Evolutionary conservation across 805 yeast species (phyloP), one percentile per base, ranked within the genome.

Genomic region (Brettanomyces bruxellensis): DNA sequence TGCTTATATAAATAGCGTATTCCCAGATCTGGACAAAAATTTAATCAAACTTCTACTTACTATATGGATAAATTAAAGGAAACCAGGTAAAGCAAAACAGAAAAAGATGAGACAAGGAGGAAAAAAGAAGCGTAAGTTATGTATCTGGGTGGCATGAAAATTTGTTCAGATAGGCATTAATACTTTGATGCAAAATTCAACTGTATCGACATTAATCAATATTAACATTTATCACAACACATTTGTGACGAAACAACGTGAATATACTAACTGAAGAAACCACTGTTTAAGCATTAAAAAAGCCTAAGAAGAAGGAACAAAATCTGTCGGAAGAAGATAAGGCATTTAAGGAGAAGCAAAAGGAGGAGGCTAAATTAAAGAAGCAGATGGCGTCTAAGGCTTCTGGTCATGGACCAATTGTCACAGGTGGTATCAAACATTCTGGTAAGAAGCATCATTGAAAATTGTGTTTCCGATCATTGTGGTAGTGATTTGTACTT

Each of bases 21-120:
- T 9, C 32, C 32, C 32, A 28, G 11, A 28, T 7, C 32, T 28
- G 32, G 32, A 28, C 32, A 35, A 35, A 35, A 35, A 8, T 35
- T 35, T 18, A 35, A 12, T n/a, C 38, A n/a, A 8, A 8, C n/a
- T 35, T 12, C n/a, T n/a, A 35, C 38, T 6, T 6, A 8, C 8
- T n/a, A n/a, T 35, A 28, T 9, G 11, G 3, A 35, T 35, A 35
- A n/a, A 35, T 8, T 35, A 35, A 1, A 35, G 38, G 38, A 35
- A 6, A n/a, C n/a, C 23, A 8, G 38, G 7, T 8, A n/a, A 35
- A n/a, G 8, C 7, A 6, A 6, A 35, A 6, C 38, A 35, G 37
- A 7, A 13, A 96, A 88, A 96, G 44, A 89, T 95, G 59, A 89
- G 96, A 73, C 96, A 90, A 75, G 97, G 97, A 63, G 97, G 97